Conservation (phyloP, 106 monocot species). For the Dioscorea zingiberensis region DNA sequence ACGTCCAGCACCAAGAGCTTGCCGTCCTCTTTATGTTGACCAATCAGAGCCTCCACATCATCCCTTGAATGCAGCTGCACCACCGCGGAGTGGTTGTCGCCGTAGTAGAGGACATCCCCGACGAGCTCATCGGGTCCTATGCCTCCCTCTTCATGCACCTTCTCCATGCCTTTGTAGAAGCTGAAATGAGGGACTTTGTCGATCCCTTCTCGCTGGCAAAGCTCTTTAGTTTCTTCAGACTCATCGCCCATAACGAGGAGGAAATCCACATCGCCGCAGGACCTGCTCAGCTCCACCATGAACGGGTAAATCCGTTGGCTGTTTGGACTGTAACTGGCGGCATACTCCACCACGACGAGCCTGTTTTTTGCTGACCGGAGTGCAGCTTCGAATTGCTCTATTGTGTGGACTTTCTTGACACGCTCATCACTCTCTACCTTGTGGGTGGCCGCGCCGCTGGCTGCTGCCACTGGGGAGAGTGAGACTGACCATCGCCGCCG, state of each 20-base stretch:
- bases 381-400: constrained; percentile 67
- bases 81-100: constrained; percentile 75
- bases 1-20: constrained; percentile 90
- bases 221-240: constrained; percentile 54
- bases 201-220: constrained; percentile 67
- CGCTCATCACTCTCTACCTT: constrained; percentile 24
- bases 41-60: constrained; percentile 63
- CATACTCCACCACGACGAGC: constrained; percentile 92
- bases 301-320: constrained; percentile 62
- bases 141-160: constrained; percentile 89
- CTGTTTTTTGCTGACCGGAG: constrained; percentile 56
- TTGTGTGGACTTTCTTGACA: constrained; percentile 59
- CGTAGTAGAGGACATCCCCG: constrained; percentile 94
- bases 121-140: constrained; percentile 67
- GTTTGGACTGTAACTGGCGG: constrained; percentile 41
- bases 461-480: constrained; percentile 2
- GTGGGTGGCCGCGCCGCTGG: constrained; percentile 1
- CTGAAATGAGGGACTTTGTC: constrained; percentile 72
- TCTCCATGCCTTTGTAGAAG: constrained; percentile 89
- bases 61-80: constrained; percentile 63
- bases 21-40: constrained; percentile 27
- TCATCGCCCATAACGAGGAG: constrained; percentile 92
- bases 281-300: constrained; percentile 78
- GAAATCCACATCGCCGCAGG: constrained; percentile 87
- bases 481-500: neutral